A percentile compares a stretch with the other conserved stretches of the same genome.
Conservation (phyloP, 768 basidiomycete species). For the Podaxis sp. region DNA sequence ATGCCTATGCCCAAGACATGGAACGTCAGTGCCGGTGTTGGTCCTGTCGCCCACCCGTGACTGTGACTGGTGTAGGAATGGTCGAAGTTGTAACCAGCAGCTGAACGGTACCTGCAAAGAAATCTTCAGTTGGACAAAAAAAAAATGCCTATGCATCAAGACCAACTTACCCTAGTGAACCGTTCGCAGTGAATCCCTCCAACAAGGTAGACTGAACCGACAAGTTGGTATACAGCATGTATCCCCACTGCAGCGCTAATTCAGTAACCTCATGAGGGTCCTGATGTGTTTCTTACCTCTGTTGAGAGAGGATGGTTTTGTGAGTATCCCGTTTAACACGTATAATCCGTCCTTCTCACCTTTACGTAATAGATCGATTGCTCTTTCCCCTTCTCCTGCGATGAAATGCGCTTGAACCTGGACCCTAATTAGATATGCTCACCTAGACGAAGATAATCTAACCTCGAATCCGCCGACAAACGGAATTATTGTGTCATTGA, state of each 20-base stretch:
- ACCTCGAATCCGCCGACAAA: conserved; percentile 51
- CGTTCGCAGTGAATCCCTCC: conserved; percentile 56
- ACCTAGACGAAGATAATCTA: not conserved
- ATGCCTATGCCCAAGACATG: conserved; percentile 52
- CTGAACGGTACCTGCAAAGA: conserved; percentile 37
- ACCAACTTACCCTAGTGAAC: conserved; percentile 41
- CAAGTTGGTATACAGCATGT: conserved; percentile 51
- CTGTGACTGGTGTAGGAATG: conserved; percentile 53
- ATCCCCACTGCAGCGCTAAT: conserved; percentile 38
- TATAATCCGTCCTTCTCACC: conserved; percentile 14
- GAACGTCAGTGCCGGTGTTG: conserved; percentile 52
- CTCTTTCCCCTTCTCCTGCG: conserved; percentile 39
- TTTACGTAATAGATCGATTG: conserved; percentile 39
- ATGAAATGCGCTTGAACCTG: conserved; percentile 49
- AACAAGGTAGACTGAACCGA: conserved; percentile 53
- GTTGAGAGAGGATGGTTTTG: not conserved
- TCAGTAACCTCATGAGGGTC: not conserved
- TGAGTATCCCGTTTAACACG: not conserved
- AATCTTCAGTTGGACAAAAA: not conserved
- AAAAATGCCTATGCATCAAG: not conserved
- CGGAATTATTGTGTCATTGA: conserved; percentile 47
- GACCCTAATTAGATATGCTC: not conserved
- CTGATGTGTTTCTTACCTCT: conserved; percentile 2
- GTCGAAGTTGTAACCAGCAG: conserved; percentile 52
- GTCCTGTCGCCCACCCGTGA: conserved; percentile 57